Conservation (phyloP, 2,329 filamentous ascomycete genomes). For the Scedosporium apiospermum region DNA sequence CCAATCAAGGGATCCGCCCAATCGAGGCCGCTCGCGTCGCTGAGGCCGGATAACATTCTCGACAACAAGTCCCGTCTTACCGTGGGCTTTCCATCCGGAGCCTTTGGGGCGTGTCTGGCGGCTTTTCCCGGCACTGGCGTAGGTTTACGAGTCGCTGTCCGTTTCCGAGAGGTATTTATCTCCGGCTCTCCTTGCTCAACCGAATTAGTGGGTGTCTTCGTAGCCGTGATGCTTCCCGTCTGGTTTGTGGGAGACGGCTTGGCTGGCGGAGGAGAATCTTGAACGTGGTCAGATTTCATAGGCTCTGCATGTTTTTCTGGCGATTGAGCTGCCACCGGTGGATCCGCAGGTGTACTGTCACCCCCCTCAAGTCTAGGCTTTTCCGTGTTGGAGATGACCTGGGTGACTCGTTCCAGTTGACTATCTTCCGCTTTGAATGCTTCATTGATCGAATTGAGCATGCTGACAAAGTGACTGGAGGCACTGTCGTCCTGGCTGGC, state of each 20-base stretch:
- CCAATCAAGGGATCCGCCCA: constrained; percentile 4
- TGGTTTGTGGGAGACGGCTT: no score
- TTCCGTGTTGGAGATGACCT: neutral
- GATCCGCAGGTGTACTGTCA: no score
- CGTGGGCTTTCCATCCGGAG: neutral
- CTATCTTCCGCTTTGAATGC: neutral
- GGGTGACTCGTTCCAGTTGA: neutral
- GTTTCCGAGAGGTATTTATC: no score
- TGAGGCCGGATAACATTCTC: constrained; percentile 1
- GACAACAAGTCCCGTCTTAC: neutral
- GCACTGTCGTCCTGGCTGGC: neutral
- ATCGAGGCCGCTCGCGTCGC: constrained; percentile 1
- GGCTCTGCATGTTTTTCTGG: no score
- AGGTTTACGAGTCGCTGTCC: no score
- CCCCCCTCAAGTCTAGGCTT: neutral
- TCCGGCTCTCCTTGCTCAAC: no score
- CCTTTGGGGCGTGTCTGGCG: neutral
- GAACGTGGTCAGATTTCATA: no score
- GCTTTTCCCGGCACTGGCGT: neutral
- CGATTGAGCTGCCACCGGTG: no score
- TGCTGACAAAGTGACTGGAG: neutral
- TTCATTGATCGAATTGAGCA: neutral
- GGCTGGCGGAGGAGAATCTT: no score
- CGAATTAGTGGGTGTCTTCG: no score
- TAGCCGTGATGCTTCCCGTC: no score